Evolutionary conservation across 2,329 filamentous ascomycete species (phyloP), one percentile per base, ranked within the genome.

Genomic region (Aureobasidium sp.): DNA sequence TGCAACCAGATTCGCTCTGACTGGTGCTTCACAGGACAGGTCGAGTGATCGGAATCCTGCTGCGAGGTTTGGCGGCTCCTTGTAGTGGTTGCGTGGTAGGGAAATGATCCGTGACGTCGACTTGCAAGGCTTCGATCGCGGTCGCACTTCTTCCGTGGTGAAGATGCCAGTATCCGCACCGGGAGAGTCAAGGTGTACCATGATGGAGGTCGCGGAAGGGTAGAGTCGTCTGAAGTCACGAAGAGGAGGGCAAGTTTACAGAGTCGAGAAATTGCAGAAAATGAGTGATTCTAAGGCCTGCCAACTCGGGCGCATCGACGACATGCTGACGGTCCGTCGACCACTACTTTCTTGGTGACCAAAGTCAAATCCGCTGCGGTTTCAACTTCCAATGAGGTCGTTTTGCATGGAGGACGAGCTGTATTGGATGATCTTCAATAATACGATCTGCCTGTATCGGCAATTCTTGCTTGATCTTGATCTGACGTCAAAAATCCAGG

Each of bases 101-200:
- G 65, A 55, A 31, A 72, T 67, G 36, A 62, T 63, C n/a, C 69
- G 65, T 36, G 67, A 69, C 25, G 69, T 70, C 15, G 61, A 63
- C 9, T 49, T 61, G 14, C 63, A 59, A 34, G 66, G 65, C 37
- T 66, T 64, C 27, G 52, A 51, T 25, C 47, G 55, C 5, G 67
- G 61, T 20, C 67, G 65, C n/a, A 70, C 69, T 62, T 70, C 67
- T 34, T 56, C 55, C 9, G 70, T 70, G 41, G 59, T 63, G 65
- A 72, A 72, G 59, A 62, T 72, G 55, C 70, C 70, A 47, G 65
- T 68, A 62, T 70, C 67, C 6, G 64, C 64, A 17, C 66, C 64
- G 7, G 68, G 65, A 22, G 58, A 66, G 20, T 65, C 61, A 39
- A 62, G 64, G 41, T 64, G 62, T 22, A 65, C 62, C 64, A 63